A percentile compares a stretch with the other conserved stretches of the same genome.
Conservation (phyloP, 2,329 filamentous ascomycete genomes). For the Parafenestella ontariensis region DNA sequence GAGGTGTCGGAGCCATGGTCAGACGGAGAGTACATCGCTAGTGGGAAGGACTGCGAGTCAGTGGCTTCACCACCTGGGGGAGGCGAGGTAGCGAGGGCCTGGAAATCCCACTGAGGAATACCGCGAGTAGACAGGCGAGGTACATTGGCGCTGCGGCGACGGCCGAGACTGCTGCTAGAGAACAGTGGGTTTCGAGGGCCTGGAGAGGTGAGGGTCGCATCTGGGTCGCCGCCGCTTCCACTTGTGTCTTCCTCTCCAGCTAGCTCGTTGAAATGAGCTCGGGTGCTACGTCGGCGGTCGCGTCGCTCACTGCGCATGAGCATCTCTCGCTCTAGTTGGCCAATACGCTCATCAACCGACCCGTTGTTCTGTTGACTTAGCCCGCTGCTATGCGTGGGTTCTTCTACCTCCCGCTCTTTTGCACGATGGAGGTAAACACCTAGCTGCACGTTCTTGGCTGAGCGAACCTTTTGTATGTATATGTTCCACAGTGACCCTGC, state of each 20-base stretch:
- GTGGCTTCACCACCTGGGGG: conserved; percentile 18
- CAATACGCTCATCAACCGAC: conserved; percentile 62
- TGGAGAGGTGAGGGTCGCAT: conserved; percentile 45
- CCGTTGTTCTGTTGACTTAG: conserved; percentile 48
- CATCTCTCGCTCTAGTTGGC: conserved; percentile 62
- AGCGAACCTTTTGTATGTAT: conserved; percentile 67
- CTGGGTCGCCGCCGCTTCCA: conserved; percentile 55
- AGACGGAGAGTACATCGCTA: conserved; percentile 21
- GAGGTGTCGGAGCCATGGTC: conserved; percentile 36
- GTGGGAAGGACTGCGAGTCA: conserved; percentile 30
- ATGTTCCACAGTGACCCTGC: conserved; percentile 67
- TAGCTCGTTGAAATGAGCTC: conserved; percentile 30
- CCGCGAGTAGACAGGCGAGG: conserved; percentile 21
- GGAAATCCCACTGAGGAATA: conserved; percentile 21
- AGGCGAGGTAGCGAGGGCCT: conserved; percentile 20
- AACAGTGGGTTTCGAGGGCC: conserved; percentile 32
- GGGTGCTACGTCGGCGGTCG: conserved; percentile 38
- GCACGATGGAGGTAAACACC: conserved; percentile 67
- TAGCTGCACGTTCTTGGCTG: conserved; percentile 62
- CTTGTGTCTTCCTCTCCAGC: conserved; percentile 52
- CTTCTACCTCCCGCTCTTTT: conserved; percentile 61
- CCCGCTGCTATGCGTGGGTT: conserved; percentile 49
- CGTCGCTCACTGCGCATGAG: conserved; percentile 51
- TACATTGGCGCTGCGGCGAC: conserved; percentile 24
- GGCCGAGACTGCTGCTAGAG: conserved; percentile 21